Percentiles rank a stretch among this genome's conserved stretches.
These are phyloP conservation scores for Cladorrhinum sp. DNA, from an alignment of 2,329 filamentous ascomycete species.

Conservation along the genomic window DNA sequence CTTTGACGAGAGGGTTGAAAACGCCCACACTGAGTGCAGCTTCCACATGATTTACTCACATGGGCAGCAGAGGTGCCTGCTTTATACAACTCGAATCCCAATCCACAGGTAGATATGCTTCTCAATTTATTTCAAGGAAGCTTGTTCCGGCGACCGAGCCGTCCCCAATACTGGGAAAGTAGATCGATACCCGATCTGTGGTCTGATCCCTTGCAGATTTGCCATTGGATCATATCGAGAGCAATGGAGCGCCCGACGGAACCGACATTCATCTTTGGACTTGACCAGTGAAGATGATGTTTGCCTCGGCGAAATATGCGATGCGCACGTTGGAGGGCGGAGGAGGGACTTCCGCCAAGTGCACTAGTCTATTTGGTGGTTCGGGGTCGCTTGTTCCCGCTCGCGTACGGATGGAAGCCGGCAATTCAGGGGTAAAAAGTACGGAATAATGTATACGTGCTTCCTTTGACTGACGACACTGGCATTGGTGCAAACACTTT, in stretches of 20 bases:
- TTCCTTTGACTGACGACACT: too few species aligned
- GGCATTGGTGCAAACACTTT: too few species aligned
- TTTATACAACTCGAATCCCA: too few species aligned
- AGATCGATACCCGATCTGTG: background rate
- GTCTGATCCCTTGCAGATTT: background rate
- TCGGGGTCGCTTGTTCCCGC: background rate
- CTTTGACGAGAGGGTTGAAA: too few species aligned
- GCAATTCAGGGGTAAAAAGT: background rate
- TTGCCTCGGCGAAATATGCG: constrained; percentile 17
- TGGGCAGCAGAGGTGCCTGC: too few species aligned
- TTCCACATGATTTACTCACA: too few species aligned
- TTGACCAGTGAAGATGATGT: background rate
- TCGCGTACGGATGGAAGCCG: background rate
- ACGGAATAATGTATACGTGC: too few species aligned
- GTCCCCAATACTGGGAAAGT: background rate
- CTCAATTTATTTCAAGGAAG: constrained; percentile 6
- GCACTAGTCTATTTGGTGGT: background rate
- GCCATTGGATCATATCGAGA: constrained; percentile 8
- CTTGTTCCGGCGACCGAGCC: background rate
- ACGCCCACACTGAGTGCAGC: too few species aligned
- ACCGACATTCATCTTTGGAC: background rate
- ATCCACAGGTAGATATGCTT: too few species aligned
- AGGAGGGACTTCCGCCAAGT: constrained; percentile 18
- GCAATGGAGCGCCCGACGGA: background rate
- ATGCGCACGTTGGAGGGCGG: constrained; percentile 13